phyloP scores from a whole-genome alignment of 2,329 filamentous ascomycete species.

The Aspergillus versicolor region DNA sequence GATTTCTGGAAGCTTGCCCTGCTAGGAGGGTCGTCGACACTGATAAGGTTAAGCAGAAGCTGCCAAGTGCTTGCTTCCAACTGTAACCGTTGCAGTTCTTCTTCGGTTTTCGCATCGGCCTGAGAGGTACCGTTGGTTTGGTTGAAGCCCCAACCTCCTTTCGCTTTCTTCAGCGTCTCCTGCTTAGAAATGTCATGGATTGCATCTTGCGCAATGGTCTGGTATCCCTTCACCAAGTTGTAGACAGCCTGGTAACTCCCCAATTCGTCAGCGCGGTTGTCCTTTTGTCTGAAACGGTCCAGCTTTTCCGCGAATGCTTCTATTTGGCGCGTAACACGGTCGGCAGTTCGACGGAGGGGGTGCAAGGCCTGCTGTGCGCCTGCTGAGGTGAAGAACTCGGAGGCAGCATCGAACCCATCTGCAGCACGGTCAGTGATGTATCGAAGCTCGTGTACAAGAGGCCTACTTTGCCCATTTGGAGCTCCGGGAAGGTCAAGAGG shows the following conservation, averaged over 20 bases:
- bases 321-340: slow-evolving; percentile 75
- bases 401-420: slow-evolving; percentile 24
- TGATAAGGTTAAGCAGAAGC: slow-evolving; percentile 72
- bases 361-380: slow-evolving; percentile 55
- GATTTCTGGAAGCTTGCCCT: slow-evolving; percentile 36
- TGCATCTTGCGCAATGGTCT: slow-evolving; percentile 54
- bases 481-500: slow-evolving; percentile 15
- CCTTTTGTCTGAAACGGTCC: slow-evolving; percentile 67
- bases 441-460: not conserved
- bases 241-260: slow-evolving; percentile 64
- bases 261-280: slow-evolving; percentile 50
- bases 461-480: slow-evolving; percentile 22
- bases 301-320: slow-evolving; percentile 82
- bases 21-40: slow-evolving; percentile 61
- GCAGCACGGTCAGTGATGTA: slow-evolving; percentile 13
- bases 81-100: slow-evolving; percentile 62
- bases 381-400: slow-evolving; percentile 44
- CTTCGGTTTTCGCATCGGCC: slow-evolving; percentile 27
- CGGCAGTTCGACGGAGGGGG: slow-evolving; percentile 63
- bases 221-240: slow-evolving; percentile 65
- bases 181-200: slow-evolving; percentile 44
- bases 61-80: slow-evolving; percentile 91
- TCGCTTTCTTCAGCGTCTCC: slow-evolving; percentile 41
- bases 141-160: slow-evolving; percentile 29
- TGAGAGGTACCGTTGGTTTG: slow-evolving; percentile 18